Evolutionary conservation across 441 rosid species (phyloP), one percentile per base, ranked within the genome.

Genomic region (Codiaeum variegatum): DNA sequence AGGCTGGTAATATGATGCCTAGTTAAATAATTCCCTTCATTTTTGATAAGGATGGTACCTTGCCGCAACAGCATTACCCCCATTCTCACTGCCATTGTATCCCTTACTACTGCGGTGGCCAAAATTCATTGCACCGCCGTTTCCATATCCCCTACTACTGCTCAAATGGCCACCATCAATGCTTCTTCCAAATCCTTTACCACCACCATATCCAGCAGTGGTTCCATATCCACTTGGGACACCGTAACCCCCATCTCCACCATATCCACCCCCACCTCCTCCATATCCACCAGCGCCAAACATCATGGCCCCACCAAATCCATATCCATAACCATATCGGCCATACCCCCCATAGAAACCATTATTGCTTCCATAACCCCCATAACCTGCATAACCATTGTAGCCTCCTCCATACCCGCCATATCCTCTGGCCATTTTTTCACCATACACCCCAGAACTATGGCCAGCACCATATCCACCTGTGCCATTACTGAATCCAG

Each of bases 401-500:
- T 82, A 88, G 24, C 80, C 80, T n/a, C 86, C 78, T 1, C 82
- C 54, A 66, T 81, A 84, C 1, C 68, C 77, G 73, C 76, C 76
- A 63, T 79, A 83, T 19, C 75, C 88, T 73, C 82, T 83, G 77
- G 74, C 79, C 80, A 77, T 78, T 56, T 78, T 75, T 66, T 79
- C 89, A 70, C 78, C 79, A 62, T 77, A 77, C 49, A 52, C 82
- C 75, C 71, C 85, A 31, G 80, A 83, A 75, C 78, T 67, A 73
- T 81, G 76, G 71, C 67, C 68, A 62, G 77, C 78, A 66, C 71
- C 78, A 66, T 76, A 76, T 1, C 80, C 75, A 40, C 78, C 73
- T 23, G 75, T 38, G 71, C 84, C 79, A 83, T 88, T 84, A 82
- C 85, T 81, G 66, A 82, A 85, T 38, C 84, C 75, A 76, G 88